Evolutionary conservation across 164 flowering plant species (phyloP).

Genomic region (Santalum album): DNA sequence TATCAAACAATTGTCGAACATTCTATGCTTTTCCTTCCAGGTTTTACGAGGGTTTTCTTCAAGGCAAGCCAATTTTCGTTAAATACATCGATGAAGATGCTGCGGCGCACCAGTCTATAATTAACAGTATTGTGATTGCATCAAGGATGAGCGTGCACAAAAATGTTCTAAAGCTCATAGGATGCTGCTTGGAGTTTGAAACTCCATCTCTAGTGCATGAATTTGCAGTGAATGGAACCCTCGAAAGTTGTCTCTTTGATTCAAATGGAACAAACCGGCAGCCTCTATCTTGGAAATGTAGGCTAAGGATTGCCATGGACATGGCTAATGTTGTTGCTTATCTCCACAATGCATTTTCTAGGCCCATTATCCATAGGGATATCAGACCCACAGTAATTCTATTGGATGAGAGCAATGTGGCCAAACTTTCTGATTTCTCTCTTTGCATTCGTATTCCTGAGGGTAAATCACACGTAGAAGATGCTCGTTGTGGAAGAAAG

Average conservation of each 20-base stretch:
- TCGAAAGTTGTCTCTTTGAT: neutral
- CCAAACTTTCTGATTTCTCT: neutral
- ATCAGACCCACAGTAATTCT: neutral
- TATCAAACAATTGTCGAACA: neutral
- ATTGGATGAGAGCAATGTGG: neutral
- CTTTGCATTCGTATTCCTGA: neutral
- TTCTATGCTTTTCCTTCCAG: neutral
- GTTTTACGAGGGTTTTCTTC: neutral
- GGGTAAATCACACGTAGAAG: neutral
- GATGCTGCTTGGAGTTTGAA: neutral
- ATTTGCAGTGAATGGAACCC: neutral
- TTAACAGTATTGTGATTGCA: neutral
- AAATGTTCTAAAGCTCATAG: neutral
- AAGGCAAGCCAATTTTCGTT: neutral
- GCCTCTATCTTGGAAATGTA: conserved; percentile 1
- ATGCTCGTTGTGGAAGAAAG: neutral
- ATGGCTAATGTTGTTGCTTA: neutral
- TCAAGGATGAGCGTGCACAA: neutral
- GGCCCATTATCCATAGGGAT: neutral
- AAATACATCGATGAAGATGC: neutral
- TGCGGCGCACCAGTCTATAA: neutral
- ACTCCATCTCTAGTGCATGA: neutral
- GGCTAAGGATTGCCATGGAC: neutral
- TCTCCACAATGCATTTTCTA: neutral
- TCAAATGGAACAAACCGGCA: neutral